Percentiles rank a stretch among this genome's conserved stretches.
Evolutionary conservation across 2,329 filamentous ascomycete species (phyloP).

Genomic region (Ascochyta koolunga): DNA sequence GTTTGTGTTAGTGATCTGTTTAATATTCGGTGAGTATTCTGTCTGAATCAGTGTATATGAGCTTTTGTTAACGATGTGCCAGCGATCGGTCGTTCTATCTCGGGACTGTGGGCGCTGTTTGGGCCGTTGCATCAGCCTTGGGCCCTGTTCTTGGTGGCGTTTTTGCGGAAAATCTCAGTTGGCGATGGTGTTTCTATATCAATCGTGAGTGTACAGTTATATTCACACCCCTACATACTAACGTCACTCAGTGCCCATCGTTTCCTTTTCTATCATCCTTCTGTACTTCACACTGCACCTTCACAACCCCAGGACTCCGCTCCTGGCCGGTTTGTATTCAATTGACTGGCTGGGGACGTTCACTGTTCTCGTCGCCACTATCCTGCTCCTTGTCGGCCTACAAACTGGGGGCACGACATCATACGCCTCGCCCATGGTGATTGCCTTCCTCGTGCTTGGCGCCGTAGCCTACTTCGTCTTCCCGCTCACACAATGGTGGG

Average conservation of each 20-base stretch:
- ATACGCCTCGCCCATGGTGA: constrained; percentile 58
- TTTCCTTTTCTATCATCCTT: constrained; percentile 55
- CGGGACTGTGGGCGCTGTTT: constrained; percentile 59
- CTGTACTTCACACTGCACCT: constrained; percentile 60
- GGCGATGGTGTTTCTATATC: constrained; percentile 59
- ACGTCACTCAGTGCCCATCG: constrained; percentile 52
- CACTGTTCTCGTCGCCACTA: constrained; percentile 55
- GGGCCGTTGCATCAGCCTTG: constrained; percentile 61
- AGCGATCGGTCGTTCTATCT: constrained; percentile 57
- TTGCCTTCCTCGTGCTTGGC: constrained; percentile 59
- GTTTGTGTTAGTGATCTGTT: constrained; percentile 64
- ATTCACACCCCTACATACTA: constrained; percentile 22
- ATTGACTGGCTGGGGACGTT: constrained; percentile 61
- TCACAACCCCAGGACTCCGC: constrained; percentile 57
- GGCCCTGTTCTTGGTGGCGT: constrained; percentile 61
- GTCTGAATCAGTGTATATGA: not conserved
- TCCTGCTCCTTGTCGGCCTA: constrained; percentile 59
- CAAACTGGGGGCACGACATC: constrained; percentile 58
- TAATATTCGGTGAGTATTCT: constrained; percentile 35
- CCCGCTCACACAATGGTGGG: constrained; percentile 68
- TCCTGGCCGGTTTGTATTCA: constrained; percentile 54
- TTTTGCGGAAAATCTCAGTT: constrained; percentile 54
- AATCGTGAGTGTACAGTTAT: constrained; percentile 24
- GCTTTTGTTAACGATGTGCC: constrained; percentile 11
- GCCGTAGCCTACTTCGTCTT: constrained; percentile 56